These are phyloP conservation scores for Hypoxylon sp. DNA, from an alignment of 2,329 filamentous ascomycete genomes.

Conservation along the genomic window DNA sequence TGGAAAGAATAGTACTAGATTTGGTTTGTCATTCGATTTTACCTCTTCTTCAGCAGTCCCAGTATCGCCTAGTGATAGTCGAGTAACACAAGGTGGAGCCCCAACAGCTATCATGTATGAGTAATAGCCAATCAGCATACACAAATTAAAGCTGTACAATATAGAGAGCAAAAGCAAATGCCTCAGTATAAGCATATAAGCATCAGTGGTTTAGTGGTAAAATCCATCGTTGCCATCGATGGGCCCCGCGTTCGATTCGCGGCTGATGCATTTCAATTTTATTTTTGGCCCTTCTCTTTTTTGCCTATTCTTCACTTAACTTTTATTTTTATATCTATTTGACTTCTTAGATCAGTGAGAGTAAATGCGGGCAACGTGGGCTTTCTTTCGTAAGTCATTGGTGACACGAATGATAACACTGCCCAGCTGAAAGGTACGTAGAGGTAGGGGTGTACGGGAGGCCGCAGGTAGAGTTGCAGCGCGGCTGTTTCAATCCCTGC, in stretches of 20 bases:
- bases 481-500: constrained; percentile 30
- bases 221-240: constrained; percentile 69
- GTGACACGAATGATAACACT: not conserved
- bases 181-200: constrained; percentile 24
- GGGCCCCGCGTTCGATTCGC: constrained; percentile 64
- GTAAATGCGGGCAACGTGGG: not conserved
- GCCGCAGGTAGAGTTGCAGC: constrained; percentile 17
- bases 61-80: not conserved
- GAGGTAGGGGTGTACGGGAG: not conserved
- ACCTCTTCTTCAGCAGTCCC: not conserved
- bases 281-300: not conserved
- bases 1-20: not conserved
- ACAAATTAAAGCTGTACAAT: not conserved
- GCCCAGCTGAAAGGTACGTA: not conserved
- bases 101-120: not conserved
- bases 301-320: not conserved
- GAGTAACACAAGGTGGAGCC: not conserved
- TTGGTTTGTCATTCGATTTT: not conserved
- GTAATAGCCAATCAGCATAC: not conserved
- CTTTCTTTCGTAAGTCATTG: not conserved
- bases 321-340: not conserved
- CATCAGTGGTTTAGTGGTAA: constrained; percentile 67
- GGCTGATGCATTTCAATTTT: constrained; percentile 55
- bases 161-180: not conserved
- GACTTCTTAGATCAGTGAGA: not conserved